phyloP scores from a whole-genome alignment of 192 early-diverging fungal species.

The Phlyctochytrium arcticum region DNA sequence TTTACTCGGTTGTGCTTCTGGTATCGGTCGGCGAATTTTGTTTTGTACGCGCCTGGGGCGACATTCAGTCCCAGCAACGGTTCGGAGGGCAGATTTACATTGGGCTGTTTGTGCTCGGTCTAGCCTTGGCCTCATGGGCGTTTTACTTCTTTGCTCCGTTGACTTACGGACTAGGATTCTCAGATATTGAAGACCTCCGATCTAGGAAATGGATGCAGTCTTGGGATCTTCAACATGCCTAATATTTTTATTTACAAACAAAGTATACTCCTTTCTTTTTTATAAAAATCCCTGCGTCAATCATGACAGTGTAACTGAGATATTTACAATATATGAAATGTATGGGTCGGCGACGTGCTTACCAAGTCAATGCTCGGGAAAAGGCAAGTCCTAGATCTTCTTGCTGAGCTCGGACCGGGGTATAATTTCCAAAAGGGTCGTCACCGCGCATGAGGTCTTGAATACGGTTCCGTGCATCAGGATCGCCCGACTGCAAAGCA shows the following conservation, averaged over 20 bases:
- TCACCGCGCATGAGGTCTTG: too few relatives aligned
- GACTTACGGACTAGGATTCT: constrained; percentile 74
- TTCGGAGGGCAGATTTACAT: background rate
- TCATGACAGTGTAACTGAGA: too few relatives aligned
- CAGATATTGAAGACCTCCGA: constrained; percentile 54
- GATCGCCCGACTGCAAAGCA: background rate
- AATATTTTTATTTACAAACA: too few relatives aligned
- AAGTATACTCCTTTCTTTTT: too few relatives aligned
- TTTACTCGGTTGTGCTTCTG: constrained; percentile 73
- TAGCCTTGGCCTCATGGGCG: constrained; percentile 43
- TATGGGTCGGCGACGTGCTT: too few relatives aligned
- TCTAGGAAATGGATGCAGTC: constrained; percentile 62
- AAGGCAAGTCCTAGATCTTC: too few relatives aligned
- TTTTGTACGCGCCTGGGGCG: background rate
- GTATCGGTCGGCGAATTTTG: constrained; percentile 73
- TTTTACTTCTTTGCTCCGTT: constrained; percentile 85
- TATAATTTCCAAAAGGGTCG: too few relatives aligned
- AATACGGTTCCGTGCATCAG: background rate
- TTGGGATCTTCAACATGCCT: constrained; percentile 85
- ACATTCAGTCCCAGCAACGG: background rate
- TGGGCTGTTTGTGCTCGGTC: constrained; percentile 37
- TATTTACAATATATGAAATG: too few relatives aligned
- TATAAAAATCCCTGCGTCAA: too few relatives aligned
- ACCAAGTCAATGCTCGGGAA: too few relatives aligned
- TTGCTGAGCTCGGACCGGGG: too few relatives aligned